phyloP scores from a whole-genome alignment of 1,139 yeast genomes.

The Debaryomycetaceae sp. region DNA sequence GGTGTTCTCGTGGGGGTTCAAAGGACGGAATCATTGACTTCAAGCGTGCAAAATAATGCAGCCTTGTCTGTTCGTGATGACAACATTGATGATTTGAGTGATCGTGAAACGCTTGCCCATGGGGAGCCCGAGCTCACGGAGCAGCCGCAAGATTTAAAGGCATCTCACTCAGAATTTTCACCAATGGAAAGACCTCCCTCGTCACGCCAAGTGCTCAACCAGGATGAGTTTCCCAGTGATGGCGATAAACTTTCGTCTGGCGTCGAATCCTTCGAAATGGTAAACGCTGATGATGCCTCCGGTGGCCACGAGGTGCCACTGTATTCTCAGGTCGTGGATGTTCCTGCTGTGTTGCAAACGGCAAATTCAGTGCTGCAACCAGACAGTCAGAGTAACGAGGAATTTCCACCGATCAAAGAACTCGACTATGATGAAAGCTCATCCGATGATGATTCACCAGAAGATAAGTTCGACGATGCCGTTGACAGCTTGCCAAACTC shows the following conservation, averaged over 20 bases:
- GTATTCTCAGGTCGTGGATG: conserved; percentile 9
- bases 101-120: conserved; percentile 48
- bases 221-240: conserved; percentile 21
- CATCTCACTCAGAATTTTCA: conserved; percentile 6
- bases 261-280: conserved; percentile 50
- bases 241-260: conserved; percentile 44
- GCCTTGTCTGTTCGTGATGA: conserved; percentile 86
- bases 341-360: conserved; percentile 12
- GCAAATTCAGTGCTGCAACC: conserved; percentile 1
- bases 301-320: conserved; percentile 13
- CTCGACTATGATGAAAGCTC: conserved; percentile 56
- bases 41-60: conserved; percentile 89
- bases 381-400: conserved; percentile 28
- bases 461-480: conserved; percentile 36
- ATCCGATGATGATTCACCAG: conserved; percentile 30
- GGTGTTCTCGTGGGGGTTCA: conserved; percentile 45
- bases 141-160: background rate
- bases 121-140: too few relatives aligned
- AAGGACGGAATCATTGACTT: conserved; percentile 75
- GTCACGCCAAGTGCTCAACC: conserved; percentile 10
- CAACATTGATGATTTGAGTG: conserved; percentile 54
- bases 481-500: conserved; percentile 36
- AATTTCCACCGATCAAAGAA: conserved; percentile 72
- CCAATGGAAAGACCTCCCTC: conserved; percentile 3
- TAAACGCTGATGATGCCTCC: conserved; percentile 44